phyloP scores from a whole-genome alignment of 768 basidiomycete genomes.

The Scleroderma bovista region DNA sequence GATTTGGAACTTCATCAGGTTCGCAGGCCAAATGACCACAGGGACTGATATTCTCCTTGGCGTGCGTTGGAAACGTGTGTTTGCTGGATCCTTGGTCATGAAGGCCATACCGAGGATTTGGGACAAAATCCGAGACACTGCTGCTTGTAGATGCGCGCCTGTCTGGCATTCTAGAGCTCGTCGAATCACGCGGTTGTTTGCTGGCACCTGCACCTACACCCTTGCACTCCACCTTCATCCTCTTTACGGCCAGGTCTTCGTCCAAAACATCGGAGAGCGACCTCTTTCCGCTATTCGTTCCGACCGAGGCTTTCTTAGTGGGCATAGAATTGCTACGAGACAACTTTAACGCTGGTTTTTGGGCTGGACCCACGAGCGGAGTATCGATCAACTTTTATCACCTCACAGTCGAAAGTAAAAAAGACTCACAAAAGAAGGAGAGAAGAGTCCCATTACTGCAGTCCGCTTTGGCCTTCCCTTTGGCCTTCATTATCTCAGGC shows the following conservation, averaged over 20 bases:
- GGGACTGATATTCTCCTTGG: conserved; percentile 35
- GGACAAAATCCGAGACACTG: conserved; percentile 5
- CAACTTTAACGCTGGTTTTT: conserved; percentile 20
- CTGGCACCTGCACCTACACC: conserved; percentile 16
- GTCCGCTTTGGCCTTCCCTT: conserved; percentile 37
- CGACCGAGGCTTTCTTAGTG: conserved; percentile 29
- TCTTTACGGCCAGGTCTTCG: conserved; percentile 49
- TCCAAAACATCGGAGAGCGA: conserved; percentile 69
- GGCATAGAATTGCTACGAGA: conserved; percentile 26
- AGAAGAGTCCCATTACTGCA: conserved; percentile 38
- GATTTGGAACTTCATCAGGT: conserved; percentile 33
- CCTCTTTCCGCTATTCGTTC: conserved; percentile 70
- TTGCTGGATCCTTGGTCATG: conserved; percentile 28
- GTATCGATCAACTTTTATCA: conserved; percentile 29
- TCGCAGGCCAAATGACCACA: conserved; percentile 37
- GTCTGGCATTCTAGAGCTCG: conserved; percentile 12
- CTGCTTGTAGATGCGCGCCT: conserved; percentile 3
- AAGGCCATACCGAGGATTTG: conserved; percentile 30
- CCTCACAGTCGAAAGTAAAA: conserved; percentile 13
- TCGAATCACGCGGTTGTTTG: conserved; percentile 21
- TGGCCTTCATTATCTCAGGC: conserved; percentile 34
- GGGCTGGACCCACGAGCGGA: conserved; percentile 25
- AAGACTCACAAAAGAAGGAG: conserved; percentile 57
- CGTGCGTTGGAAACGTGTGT: conserved; percentile 38
- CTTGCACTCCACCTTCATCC: conserved; percentile 32